Evolutionary conservation across 2,329 filamentous ascomycete genomes (phyloP), one percentile per base, ranked within the genome.

Genomic region (Massarina eburnea): DNA sequence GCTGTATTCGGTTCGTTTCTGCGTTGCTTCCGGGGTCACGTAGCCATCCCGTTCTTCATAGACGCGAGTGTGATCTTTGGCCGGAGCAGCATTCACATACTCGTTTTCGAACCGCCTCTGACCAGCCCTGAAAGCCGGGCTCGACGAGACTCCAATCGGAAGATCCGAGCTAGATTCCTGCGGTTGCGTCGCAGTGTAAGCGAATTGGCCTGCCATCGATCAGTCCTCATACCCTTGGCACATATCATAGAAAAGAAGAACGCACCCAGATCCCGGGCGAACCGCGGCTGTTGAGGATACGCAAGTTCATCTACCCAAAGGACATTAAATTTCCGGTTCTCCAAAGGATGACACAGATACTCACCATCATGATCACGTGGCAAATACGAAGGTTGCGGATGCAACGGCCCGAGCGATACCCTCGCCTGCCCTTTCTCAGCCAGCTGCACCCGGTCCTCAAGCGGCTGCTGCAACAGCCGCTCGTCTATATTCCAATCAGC

Each of bases 61-160:
- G 15, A 33, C 22, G 34, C 36, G 32, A 30, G 15, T 10, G 9
- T 32, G 32, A 33, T 27, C 24, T 17, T 8, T 15, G 5, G 35
- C 18, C 18, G 22, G 36, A 10, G 36, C 7, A 18, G 8, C 20
- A 20, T 38, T 30, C 27, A 30, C 15, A 29, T 27, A 44, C 8
- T 35, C 22, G 26, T 44, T 32, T 9, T 49, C 45, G 4, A 40
- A 44, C 41, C 55, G 59, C 29, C 70, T 57, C 45, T 66, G 67
- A 24, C 65, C 61, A 14, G 71, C 72, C 32, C 52, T 63, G 38
- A 71, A 62, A 2, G 68, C 62, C 24, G 73, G 73, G 49, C 73
- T 76, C 2, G 73, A 76, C 12, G 66, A 68, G 29, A 32, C 54
- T 43, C 43, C 49, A 36, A 51, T 44, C 15, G 38, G 67, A 43